phyloP scores from a whole-genome alignment of 2,329 filamentous ascomycete species.

The Elsinoe perseae region DNA sequence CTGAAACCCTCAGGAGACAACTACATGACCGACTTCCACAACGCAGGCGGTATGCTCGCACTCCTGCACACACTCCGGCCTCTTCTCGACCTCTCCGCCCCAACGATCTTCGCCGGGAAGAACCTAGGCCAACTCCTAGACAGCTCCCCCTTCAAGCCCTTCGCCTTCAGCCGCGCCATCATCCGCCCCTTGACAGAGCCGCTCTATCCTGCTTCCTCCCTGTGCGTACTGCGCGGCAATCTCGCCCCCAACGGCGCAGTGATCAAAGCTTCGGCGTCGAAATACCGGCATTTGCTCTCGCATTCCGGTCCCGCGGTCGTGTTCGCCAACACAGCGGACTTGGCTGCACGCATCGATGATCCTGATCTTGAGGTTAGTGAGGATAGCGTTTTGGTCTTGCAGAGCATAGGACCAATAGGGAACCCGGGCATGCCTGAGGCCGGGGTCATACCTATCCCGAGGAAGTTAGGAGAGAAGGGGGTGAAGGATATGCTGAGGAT shows the following conservation, averaged over 20 bases:
- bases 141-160: conserved; percentile 35
- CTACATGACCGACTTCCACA: conserved; percentile 50
- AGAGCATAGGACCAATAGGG: conserved; percentile 44
- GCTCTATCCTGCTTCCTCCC: conserved; percentile 38
- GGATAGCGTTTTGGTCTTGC: conserved; percentile 42
- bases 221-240: conserved; percentile 42
- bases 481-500: conserved; percentile 48
- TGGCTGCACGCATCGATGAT: conserved; percentile 41
- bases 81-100: conserved; percentile 39
- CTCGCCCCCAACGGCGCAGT: conserved; percentile 43
- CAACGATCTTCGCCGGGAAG: conserved; percentile 41
- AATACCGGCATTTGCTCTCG: conserved; percentile 38
- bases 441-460: conserved; percentile 44
- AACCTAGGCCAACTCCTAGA: conserved; percentile 42
- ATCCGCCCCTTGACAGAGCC: conserved; percentile 40
- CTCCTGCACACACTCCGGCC: conserved; percentile 41
- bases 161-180: conserved; percentile 36
- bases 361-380: conserved; percentile 37
- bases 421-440: conserved; percentile 49
- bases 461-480: conserved; percentile 40
- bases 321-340: conserved; percentile 41
- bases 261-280: conserved; percentile 46
- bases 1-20: conserved; percentile 46
- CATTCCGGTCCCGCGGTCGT: conserved; percentile 42
- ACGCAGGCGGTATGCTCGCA: conserved; percentile 45